Percentiles rank a stretch among this genome's conserved stretches.
Conservation (phyloP, 345 rosid genomes). For the Eutrema yunnanense region DNA sequence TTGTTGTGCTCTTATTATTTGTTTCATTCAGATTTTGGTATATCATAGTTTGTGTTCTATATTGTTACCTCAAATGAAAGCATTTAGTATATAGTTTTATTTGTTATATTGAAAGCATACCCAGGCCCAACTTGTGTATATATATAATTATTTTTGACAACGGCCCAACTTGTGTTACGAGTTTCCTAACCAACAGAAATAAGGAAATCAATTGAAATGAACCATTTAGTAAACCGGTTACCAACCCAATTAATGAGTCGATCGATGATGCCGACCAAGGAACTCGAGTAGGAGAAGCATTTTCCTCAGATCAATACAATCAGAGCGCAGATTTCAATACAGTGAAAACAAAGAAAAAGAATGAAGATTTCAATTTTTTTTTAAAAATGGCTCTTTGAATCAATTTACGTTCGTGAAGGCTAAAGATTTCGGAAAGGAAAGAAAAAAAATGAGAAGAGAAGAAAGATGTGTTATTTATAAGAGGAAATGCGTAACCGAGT, state of each 20-base stretch:
- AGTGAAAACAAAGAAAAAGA: neutral
- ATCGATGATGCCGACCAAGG: neutral
- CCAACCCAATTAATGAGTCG: neutral
- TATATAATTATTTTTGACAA: neutral
- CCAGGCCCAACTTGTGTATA: too few relatives aligned
- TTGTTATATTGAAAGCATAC: too few relatives aligned
- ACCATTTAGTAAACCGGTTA: neutral
- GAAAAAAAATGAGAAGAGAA: neutral
- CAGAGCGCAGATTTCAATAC: neutral
- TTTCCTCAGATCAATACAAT: neutral
- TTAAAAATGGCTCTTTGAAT: neutral
- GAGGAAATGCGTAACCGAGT: conserved; percentile 52
- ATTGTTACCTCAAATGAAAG: too few relatives aligned
- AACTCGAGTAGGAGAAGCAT: neutral
- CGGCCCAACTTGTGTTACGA: neutral
- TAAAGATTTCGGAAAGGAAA: neutral
- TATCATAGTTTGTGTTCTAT: neutral
- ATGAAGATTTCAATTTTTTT: neutral
- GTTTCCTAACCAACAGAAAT: too few relatives aligned
- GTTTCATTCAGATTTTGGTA: neutral
- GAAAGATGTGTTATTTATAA: conserved; percentile 30
- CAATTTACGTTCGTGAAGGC: conserved; percentile 11
- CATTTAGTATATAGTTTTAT: too few relatives aligned
- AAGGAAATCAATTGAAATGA: neutral
- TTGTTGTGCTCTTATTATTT: neutral